Conservation (phyloP, 2,329 filamentous ascomycete genomes). For the Periconia sp. region DNA sequence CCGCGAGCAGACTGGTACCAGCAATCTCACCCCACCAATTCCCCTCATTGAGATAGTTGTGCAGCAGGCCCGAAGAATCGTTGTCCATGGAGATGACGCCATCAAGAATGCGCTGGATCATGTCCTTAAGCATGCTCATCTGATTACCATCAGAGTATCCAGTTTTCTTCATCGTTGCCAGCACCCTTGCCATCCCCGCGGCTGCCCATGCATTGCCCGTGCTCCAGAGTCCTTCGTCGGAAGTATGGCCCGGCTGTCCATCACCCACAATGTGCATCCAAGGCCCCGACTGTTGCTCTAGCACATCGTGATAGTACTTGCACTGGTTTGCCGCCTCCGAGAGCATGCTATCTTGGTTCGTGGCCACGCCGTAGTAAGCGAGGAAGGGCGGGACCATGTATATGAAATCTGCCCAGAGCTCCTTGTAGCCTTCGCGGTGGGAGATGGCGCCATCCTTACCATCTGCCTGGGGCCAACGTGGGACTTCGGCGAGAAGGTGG, state of each 20-base stretch:
- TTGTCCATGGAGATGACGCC: conserved; percentile 41
- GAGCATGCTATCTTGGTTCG: conserved; percentile 41
- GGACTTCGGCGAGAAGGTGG: conserved; percentile 48
- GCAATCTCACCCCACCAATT: conserved; percentile 57
- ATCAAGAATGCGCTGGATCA: conserved; percentile 47
- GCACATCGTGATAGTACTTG: conserved; percentile 49
- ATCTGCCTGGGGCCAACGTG: conserved; percentile 48
- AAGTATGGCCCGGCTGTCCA: conserved; percentile 37
- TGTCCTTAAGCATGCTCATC: too few relatives aligned
- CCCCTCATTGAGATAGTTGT: conserved; percentile 55
- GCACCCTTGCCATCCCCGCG: conserved; percentile 54
- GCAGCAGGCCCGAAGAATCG: conserved; percentile 47
- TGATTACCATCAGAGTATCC: too few relatives aligned
- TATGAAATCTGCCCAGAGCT: conserved; percentile 58
- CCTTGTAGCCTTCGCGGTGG: conserved; percentile 50
- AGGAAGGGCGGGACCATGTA: conserved; percentile 60
- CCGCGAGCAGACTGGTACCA: conserved; percentile 55
- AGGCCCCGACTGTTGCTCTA: conserved; percentile 37
- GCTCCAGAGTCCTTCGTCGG: too few relatives aligned
- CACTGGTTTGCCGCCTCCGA: conserved; percentile 50
- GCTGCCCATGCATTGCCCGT: conserved; percentile 58
- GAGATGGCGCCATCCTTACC: conserved; percentile 59
- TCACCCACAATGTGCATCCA: conserved; percentile 57
- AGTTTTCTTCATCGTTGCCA: conserved; percentile 51
- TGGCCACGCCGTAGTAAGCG: conserved; percentile 53